Percentiles rank a stretch among this genome's conserved stretches.
phyloP scores from a whole-genome alignment of 2,329 filamentous ascomycete genomes.

The Colletotrichum neosansevieriae region DNA sequence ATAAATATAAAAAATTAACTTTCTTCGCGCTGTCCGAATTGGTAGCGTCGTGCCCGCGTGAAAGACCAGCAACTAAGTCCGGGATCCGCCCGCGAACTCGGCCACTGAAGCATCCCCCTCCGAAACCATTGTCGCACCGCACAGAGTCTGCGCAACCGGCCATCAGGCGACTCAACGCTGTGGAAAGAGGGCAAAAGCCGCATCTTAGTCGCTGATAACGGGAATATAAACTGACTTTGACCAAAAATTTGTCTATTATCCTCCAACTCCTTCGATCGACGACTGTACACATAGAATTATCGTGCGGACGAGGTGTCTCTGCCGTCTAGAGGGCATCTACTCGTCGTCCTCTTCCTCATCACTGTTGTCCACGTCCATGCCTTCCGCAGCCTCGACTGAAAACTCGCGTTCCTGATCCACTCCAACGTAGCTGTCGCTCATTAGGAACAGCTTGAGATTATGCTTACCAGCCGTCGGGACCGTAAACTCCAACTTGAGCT shows the following conservation, averaged over 20 bases:
- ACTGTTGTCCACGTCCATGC: conserved; percentile 93
- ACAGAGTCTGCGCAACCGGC: conserved; percentile 47
- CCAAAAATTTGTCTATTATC: conserved; percentile 35
- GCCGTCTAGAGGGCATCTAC: conserved; percentile 30
- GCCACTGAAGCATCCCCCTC: conserved; percentile 39
- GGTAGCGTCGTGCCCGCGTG: neutral
- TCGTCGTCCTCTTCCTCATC: conserved; percentile 81
- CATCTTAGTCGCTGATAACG: neutral
- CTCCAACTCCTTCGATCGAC: conserved; percentile 32
- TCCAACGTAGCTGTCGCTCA: conserved; percentile 97
- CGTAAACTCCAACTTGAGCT: conserved; percentile 87
- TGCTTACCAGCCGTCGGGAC: conserved; percentile 87
- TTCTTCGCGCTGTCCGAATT: neutral
- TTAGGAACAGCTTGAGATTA: conserved; percentile 90
- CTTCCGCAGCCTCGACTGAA: conserved; percentile 85
- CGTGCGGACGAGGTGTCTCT: conserved; percentile 27
- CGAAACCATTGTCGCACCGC: conserved; percentile 46
- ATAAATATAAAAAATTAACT: too few species aligned
- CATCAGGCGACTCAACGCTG: conserved; percentile 47
- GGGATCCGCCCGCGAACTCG: conserved; percentile 22
- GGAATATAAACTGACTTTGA: conserved; percentile 18
- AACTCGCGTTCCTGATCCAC: conserved; percentile 97
- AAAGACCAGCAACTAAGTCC: conserved; percentile 8
- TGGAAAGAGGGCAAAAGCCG: conserved; percentile 43
- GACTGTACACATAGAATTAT: conserved; percentile 39